Conservation (phyloP, 805 yeast genomes). For the Maudiozyma serrabonitensis region DNA sequence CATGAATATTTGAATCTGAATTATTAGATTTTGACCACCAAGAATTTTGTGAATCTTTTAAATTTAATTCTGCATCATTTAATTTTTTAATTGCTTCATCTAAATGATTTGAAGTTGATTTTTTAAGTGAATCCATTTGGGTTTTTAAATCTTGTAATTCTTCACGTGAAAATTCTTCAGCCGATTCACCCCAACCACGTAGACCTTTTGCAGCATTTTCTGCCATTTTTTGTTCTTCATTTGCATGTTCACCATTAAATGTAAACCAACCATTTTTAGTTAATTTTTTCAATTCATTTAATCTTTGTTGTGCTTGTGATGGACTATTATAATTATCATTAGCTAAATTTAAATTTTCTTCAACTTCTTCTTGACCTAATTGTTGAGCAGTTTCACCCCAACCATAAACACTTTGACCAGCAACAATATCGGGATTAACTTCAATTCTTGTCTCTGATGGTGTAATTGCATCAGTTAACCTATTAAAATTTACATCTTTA, state of each 20-base stretch:
- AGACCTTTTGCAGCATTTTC: conserved; percentile 29
- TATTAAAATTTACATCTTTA: conserved; percentile 17
- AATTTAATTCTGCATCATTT: background rate
- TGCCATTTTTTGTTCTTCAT: conserved; percentile 29
- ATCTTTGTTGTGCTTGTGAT: conserved; percentile 8
- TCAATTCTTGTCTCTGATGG: conserved; percentile 4
- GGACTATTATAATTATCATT: background rate
- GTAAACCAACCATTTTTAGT: conserved; percentile 30
- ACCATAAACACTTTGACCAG: conserved; percentile 32
- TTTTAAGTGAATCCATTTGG: conserved; percentile 29
- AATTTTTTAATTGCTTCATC: background rate
- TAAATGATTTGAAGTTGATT: background rate
- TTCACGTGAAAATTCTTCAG: conserved; percentile 35
- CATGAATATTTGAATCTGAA: background rate
- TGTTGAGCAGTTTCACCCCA: conserved; percentile 40
- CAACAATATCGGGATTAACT: conserved; percentile 19
- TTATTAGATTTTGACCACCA: background rate
- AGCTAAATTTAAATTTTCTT: conserved; percentile 11
- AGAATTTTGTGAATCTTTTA: background rate
- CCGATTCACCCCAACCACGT: conserved; percentile 40
- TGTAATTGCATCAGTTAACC: conserved; percentile 15
- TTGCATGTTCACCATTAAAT: conserved; percentile 11
- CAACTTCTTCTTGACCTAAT: conserved; percentile 31
- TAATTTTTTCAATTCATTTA: conserved; percentile 29
- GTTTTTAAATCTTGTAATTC: conserved; percentile 30